These are phyloP conservation scores for Xylaria polymorpha DNA, from an alignment of 2,329 filamentous ascomycete species.

Conservation along the genomic window DNA sequence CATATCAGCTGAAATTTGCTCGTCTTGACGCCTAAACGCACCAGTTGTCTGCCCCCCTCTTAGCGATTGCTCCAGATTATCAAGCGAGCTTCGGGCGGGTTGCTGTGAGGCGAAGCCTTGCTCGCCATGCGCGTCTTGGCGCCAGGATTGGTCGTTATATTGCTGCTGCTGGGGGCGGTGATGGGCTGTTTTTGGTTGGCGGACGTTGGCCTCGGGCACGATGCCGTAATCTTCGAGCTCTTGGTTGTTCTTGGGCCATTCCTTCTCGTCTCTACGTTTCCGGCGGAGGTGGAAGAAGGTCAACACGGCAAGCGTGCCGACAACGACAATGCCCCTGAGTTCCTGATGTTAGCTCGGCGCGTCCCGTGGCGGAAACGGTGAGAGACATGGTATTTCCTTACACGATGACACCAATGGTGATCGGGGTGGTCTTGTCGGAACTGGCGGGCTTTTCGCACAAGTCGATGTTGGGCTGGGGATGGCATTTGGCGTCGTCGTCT, in stretches of 20 bases:
- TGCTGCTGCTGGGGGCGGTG: slow-evolving; percentile 5
- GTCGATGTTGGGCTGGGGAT: slow-evolving; percentile 46
- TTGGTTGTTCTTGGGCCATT: slow-evolving; percentile 49
- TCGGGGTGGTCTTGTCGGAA: slow-evolving; percentile 37
- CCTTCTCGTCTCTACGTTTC: slow-evolving; percentile 43
- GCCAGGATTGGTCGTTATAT: slow-evolving; percentile 16
- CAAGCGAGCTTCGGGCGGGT: slow-evolving; percentile 24
- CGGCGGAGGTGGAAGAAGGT: slow-evolving; percentile 45
- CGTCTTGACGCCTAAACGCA: slow-evolving; percentile 38
- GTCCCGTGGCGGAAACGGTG: neutral
- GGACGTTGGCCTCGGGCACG: slow-evolving; percentile 27
- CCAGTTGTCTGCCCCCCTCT: slow-evolving; percentile 34
- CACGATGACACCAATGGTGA: slow-evolving; percentile 43
- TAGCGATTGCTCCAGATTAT: slow-evolving; percentile 37
- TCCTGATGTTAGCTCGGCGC: slow-evolving; percentile 14
- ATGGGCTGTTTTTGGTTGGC: slow-evolving; percentile 25
- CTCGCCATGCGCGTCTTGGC: neutral
- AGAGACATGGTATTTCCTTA: slow-evolving; percentile 34
- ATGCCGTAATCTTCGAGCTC: slow-evolving; percentile 51
- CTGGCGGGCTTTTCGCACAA: slow-evolving; percentile 48
- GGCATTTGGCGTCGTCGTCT: slow-evolving; percentile 39
- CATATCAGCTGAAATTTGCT: slow-evolving; percentile 38
- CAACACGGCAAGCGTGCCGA: slow-evolving; percentile 39
- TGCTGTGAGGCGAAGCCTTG: slow-evolving; percentile 20
- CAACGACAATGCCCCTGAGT: slow-evolving; percentile 42